These are phyloP conservation scores for Candida berthetii DNA, from an alignment of 805 yeast genomes.

Conservation along the genomic window DNA sequence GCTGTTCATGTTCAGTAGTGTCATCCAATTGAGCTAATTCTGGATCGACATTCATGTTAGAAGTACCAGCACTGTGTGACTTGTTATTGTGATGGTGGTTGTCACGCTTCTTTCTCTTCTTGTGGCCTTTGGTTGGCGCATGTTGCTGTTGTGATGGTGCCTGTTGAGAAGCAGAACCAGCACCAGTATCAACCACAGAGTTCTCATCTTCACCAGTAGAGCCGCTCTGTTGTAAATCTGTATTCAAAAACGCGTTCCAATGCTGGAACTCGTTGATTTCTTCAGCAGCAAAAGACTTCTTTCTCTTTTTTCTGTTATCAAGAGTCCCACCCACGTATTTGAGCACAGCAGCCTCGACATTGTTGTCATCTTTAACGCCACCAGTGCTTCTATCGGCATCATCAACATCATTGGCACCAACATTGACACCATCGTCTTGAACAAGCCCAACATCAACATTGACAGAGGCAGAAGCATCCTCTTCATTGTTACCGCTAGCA, in stretches of 20 bases:
- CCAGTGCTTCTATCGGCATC: slow-evolving; percentile 3
- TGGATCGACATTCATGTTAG: slow-evolving; percentile 44
- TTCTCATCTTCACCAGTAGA: slow-evolving; percentile 6
- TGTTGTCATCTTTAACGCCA: slow-evolving; percentile 27
- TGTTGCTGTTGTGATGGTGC: slow-evolving; percentile 2
- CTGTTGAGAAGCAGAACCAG: slow-evolving; percentile 23
- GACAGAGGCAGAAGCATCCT: too few relatives aligned
- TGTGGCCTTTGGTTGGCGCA: slow-evolving; percentile 5
- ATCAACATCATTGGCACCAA: slow-evolving; percentile 1
- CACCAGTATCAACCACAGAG: too few relatives aligned
- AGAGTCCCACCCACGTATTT: slow-evolving; percentile 63
- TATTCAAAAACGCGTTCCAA: slow-evolving; percentile 21
- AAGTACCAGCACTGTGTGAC: background rate
- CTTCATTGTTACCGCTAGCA: too few relatives aligned
- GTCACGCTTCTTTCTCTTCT: slow-evolving; percentile 2
- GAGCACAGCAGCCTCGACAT: slow-evolving; percentile 78
- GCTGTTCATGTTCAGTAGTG: slow-evolving; percentile 48
- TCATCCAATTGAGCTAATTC: slow-evolving; percentile 47
- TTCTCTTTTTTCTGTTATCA: slow-evolving; percentile 25
- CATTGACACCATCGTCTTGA: background rate
- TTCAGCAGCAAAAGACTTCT: slow-evolving; percentile 13
- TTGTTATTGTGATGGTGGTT: background rate
- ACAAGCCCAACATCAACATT: background rate
- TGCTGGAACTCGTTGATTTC: slow-evolving; percentile 20
- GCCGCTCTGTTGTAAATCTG: slow-evolving; percentile 15